These are phyloP conservation scores for Phytophthora sansomeana DNA, from an alignment of 352 stramenopile genomes.

Conservation along the genomic window DNA sequence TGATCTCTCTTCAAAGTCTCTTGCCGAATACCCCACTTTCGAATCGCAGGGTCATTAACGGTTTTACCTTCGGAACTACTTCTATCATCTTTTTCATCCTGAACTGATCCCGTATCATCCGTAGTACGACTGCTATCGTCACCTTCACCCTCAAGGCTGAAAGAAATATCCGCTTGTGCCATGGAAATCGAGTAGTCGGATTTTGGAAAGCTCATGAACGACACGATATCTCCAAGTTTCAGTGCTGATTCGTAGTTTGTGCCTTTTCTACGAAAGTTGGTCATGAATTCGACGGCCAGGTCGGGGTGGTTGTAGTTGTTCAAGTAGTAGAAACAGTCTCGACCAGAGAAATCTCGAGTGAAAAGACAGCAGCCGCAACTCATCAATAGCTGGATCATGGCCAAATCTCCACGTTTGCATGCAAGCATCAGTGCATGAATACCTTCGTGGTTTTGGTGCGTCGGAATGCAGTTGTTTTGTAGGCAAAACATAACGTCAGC, in stretches of 20 bases:
- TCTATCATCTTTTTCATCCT: conserved; percentile 1
- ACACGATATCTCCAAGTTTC: conserved; percentile 9
- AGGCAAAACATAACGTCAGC: conserved; percentile 52
- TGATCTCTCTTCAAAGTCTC: conserved; percentile 42
- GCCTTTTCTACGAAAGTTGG: conserved; percentile 9
- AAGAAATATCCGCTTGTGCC: conserved; percentile 14
- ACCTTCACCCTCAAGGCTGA: conserved; percentile 10
- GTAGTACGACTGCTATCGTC: conserved; percentile 1
- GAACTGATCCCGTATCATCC: not conserved
- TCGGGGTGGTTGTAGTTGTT: conserved; percentile 54
- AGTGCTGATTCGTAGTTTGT: conserved; percentile 1
- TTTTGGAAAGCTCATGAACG: not conserved
- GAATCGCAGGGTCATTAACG: conserved; percentile 27
- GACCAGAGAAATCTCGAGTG: conserved; percentile 56
- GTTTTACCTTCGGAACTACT: not conserved
- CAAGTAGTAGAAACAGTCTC: conserved; percentile 51
- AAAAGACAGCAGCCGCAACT: conserved; percentile 43
- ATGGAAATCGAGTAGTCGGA: conserved; percentile 30
- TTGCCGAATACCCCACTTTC: conserved; percentile 51
- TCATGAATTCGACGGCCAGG: conserved; percentile 44
- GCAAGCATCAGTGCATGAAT: conserved; percentile 56
- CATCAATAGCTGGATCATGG: conserved; percentile 52
- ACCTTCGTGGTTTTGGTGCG: conserved; percentile 57
- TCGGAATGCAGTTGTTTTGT: conserved; percentile 45
- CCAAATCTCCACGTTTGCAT: conserved; percentile 48